Evolutionary conservation across 495 filamentous ascomycete species (phyloP).

Genomic region (Aspergillus coremiiformis): DNA sequence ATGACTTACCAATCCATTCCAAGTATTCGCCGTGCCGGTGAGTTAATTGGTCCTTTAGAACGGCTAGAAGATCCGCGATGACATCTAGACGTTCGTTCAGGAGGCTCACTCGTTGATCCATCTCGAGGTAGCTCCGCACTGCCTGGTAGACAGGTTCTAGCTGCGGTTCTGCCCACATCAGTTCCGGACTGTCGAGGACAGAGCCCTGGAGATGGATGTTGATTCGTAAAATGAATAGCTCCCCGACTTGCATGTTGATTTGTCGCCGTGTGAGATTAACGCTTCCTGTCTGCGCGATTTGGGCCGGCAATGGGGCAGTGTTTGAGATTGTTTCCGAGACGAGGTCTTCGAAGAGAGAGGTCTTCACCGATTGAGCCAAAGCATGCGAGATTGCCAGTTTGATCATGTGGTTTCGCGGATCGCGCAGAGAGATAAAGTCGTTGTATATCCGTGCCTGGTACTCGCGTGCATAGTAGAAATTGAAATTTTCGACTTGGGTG

Average conservation of each 20-base stretch:
- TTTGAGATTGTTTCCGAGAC: constrained; percentile 86
- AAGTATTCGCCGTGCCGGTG: constrained; percentile 94
- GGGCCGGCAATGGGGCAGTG: constrained; percentile 81
- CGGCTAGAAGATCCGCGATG: constrained; percentile 87
- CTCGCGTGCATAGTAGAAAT: constrained; percentile 96
- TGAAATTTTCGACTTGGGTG: constrained; percentile 93
- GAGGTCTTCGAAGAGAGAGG: constrained; percentile 94
- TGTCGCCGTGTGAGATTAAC: constrained; percentile 73
- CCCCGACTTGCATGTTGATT: constrained; percentile 98
- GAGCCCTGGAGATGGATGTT: constrained; percentile 96
- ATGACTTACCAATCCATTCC: constrained; percentile 81
- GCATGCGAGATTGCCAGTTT: constrained; percentile 96
- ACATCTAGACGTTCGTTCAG: constrained; percentile 87
- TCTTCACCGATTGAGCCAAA: constrained; percentile 87
- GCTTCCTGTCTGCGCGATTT: constrained; percentile 85
- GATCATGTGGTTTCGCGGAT: constrained; percentile 94
- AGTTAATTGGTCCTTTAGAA: constrained; percentile 91
- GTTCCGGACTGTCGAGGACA: constrained; percentile 92
- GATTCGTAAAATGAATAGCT: constrained; percentile 94
- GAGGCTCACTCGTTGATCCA: constrained; percentile 89
- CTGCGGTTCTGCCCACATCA: constrained; percentile 98
- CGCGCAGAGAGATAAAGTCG: constrained; percentile 89
- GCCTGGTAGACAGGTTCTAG: constrained; percentile 93
- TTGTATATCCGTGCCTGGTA: constrained; percentile 99
- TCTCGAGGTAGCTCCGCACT: constrained; percentile 90